These are phyloP conservation scores for Colletotrichum truncatum DNA, from an alignment of 2,329 filamentous ascomycete genomes.

Conservation along the genomic window DNA sequence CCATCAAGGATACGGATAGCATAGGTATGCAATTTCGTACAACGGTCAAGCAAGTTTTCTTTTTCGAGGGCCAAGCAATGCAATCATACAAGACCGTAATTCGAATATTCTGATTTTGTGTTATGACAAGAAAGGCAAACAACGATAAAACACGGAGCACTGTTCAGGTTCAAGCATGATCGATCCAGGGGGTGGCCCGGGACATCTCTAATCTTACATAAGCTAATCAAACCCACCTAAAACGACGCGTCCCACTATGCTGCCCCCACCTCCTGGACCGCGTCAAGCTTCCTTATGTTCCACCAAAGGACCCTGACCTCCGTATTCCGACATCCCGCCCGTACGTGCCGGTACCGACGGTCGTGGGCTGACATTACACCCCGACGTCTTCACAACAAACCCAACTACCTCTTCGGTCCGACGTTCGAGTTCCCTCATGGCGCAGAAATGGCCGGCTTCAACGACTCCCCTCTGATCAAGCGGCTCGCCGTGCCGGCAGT, in stretches of 20 bases:
- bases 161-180: neutral
- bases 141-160: slow-evolving; percentile 7
- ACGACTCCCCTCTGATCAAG: slow-evolving; percentile 52
- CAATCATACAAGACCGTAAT: too few relatives aligned
- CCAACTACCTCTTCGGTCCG: neutral
- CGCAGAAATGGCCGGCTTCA: slow-evolving; percentile 52
- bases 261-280: slow-evolving; percentile 16
- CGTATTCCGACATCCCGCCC: neutral
- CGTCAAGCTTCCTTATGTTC: slow-evolving; percentile 26
- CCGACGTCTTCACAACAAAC: neutral
- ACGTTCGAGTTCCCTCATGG: slow-evolving; percentile 15
- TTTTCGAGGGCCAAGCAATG: too few relatives aligned
- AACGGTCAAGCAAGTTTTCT: too few relatives aligned
- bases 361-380: slow-evolving; percentile 11
- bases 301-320: neutral
- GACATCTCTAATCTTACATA: slow-evolving; percentile 4
- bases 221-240: neutral
- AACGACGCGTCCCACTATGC: slow-evolving; percentile 8
- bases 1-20: too few relatives aligned
- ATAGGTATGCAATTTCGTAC: too few relatives aligned
- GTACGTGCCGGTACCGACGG: neutral
- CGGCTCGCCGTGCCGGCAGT: slow-evolving; percentile 75
- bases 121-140: neutral
- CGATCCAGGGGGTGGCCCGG: slow-evolving; percentile 3
- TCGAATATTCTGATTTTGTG: neutral